phyloP scores from a whole-genome alignment of 305 asterid genomes.

The Fraxinus sp. region DNA sequence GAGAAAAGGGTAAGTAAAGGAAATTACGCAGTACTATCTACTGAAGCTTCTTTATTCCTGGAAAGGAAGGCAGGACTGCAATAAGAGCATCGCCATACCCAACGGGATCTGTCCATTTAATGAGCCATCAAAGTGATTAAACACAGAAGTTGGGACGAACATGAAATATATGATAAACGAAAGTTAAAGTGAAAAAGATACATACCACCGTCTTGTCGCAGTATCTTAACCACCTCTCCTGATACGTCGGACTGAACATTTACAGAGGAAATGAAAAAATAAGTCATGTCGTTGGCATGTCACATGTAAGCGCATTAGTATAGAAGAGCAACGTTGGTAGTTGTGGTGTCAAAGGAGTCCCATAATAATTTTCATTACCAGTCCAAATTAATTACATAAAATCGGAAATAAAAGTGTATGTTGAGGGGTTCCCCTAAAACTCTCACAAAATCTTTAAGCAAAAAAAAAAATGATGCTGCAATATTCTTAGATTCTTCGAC shows the following conservation, averaged over 20 bases:
- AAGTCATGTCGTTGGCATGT: not conserved
- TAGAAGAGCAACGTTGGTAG: not conserved
- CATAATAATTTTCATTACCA: not conserved
- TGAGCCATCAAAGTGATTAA: not conserved
- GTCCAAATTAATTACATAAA: not conserved
- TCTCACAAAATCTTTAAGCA: not conserved
- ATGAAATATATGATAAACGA: not conserved
- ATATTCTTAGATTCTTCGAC: not conserved
- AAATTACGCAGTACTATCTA: constrained; percentile 28
- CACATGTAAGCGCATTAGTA: not conserved
- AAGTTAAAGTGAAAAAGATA: not conserved
- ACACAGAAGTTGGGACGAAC: not conserved
- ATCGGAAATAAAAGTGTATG: too few species aligned
- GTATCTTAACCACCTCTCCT: constrained; percentile 84
- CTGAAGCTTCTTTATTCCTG: constrained; percentile 81
- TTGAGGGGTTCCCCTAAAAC: not conserved
- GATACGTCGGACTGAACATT: constrained; percentile 56
- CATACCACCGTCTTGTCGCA: constrained; percentile 78
- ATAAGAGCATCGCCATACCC: constrained; percentile 87
- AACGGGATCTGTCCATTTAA: constrained; percentile 56
- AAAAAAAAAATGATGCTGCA: not conserved
- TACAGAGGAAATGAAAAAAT: not conserved
- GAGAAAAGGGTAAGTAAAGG: not conserved
- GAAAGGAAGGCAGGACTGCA: constrained; percentile 86
- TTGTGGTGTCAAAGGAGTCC: not conserved